Percentiles rank a stretch among this genome's conserved stretches.
These are phyloP conservation scores for Rhodamnia rubescens DNA, from an alignment of 345 rosid species.

Conservation along the genomic window DNA sequence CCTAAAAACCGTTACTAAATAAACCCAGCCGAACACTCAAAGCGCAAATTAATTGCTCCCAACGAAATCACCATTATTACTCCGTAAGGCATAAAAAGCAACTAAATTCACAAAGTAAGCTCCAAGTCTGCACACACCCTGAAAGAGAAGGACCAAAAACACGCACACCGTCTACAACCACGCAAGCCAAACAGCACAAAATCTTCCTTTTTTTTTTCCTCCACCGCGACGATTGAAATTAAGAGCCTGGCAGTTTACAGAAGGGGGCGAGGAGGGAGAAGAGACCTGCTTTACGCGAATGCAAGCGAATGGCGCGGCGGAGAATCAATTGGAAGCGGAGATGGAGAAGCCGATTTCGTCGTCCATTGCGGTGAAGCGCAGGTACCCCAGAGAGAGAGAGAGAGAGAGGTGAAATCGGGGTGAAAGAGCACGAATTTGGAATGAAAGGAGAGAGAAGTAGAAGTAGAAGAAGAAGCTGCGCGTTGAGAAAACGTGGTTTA, in stretches of 20 bases:
- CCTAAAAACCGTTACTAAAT: background rate
- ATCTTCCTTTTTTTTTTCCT: background rate
- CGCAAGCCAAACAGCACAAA: background rate
- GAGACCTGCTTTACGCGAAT: background rate
- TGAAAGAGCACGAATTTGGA: background rate
- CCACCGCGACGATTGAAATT: background rate
- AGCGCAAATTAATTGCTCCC: background rate
- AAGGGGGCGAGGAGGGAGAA: background rate
- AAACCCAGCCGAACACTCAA: background rate
- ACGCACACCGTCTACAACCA: background rate
- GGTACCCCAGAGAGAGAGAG: background rate
- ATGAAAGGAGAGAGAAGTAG: background rate
- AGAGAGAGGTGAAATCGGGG: background rate
- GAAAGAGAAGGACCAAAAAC: background rate
- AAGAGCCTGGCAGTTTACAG: background rate
- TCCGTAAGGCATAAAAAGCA: background rate
- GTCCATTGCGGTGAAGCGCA: background rate
- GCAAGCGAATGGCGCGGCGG: background rate
- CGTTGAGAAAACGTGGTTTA: background rate
- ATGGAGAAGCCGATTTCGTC: background rate
- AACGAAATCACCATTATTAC: background rate
- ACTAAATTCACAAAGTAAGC: background rate
- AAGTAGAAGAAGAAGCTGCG: background rate
- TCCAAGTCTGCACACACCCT: background rate
- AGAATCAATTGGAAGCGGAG: background rate